A percentile compares a stretch with the other conserved stretches of the same genome.
Conservation (phyloP, 306 rosid genomes). For the Quercus ilex region DNA sequence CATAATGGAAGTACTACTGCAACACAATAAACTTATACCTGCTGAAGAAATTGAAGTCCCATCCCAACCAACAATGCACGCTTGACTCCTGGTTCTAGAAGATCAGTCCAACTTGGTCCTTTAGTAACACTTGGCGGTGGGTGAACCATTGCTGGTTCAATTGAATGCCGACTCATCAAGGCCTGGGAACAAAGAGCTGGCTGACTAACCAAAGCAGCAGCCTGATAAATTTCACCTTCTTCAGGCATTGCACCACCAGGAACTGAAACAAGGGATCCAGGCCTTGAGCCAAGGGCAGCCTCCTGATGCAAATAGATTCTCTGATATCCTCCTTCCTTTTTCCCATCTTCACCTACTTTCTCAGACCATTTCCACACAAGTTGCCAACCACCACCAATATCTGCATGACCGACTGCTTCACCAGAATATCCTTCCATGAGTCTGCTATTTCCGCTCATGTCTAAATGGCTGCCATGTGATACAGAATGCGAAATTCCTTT, state of each 20-base stretch:
- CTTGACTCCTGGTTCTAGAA: constrained; percentile 82
- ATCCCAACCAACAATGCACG: constrained; percentile 83
- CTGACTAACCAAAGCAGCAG: constrained; percentile 75
- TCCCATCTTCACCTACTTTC: constrained; percentile 72
- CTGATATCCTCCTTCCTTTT: constrained; percentile 76
- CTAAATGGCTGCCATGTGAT: constrained; percentile 60
- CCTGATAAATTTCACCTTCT: constrained; percentile 60
- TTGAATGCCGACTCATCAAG: constrained; percentile 56
- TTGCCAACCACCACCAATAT: constrained; percentile 98
- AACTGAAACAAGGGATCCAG: constrained; percentile 73
- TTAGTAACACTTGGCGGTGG: constrained; percentile 38
- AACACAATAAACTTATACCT: constrained; percentile 40
- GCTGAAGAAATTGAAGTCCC: constrained; percentile 96
- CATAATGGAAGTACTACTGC: neutral
- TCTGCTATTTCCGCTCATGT: constrained; percentile 53
- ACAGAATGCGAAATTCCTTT: constrained; percentile 57
- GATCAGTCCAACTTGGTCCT: constrained; percentile 48
- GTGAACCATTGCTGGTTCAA: constrained; percentile 67
- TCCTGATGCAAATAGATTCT: constrained; percentile 89
- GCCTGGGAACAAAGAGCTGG: constrained; percentile 50
- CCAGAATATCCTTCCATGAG: constrained; percentile 52
- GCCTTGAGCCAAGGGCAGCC: constrained; percentile 60
- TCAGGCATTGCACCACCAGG: constrained; percentile 58
- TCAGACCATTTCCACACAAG: constrained; percentile 98
- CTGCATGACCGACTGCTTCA: constrained; percentile 64